Evolutionary conservation across 345 rosid genomes (phyloP).

Genomic region (Citrus sp.): DNA sequence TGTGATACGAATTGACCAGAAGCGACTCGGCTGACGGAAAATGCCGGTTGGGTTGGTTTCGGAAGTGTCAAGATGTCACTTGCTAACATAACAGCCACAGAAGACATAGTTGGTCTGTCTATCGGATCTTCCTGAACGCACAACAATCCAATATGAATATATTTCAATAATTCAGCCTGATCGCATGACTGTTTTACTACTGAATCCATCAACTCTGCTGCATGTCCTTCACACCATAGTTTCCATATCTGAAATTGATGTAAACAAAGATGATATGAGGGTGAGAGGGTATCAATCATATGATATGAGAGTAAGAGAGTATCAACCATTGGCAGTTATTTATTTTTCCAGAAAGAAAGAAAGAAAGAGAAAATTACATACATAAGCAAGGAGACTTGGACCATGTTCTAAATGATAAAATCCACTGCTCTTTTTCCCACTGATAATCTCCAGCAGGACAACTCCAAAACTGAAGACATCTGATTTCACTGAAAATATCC

Average conservation of each 20-base stretch:
- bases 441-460: background rate
- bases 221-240: conserved; percentile 1
- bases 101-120: conserved; percentile 1
- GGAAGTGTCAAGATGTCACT: conserved; percentile 12
- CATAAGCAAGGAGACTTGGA: background rate
- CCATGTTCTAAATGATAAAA: background rate
- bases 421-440: background rate
- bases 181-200: background rate
- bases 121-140: conserved; percentile 19
- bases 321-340: background rate
- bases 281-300: no score
- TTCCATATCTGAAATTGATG: conserved; percentile 11
- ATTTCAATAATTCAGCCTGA: background rate
- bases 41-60: conserved; percentile 17
- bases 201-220: background rate
- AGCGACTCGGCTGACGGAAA: conserved; percentile 5
- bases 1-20: background rate
- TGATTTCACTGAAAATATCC: background rate
- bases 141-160: conserved; percentile 9
- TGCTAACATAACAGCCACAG: background rate
- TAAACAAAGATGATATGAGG: background rate
- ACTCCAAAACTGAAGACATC: background rate
- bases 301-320: no score
- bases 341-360: background rate
- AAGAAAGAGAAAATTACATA: background rate